Base-by-base conservation (phyloP, 345 rosid species). In the Adansonia digitata region DNA sequence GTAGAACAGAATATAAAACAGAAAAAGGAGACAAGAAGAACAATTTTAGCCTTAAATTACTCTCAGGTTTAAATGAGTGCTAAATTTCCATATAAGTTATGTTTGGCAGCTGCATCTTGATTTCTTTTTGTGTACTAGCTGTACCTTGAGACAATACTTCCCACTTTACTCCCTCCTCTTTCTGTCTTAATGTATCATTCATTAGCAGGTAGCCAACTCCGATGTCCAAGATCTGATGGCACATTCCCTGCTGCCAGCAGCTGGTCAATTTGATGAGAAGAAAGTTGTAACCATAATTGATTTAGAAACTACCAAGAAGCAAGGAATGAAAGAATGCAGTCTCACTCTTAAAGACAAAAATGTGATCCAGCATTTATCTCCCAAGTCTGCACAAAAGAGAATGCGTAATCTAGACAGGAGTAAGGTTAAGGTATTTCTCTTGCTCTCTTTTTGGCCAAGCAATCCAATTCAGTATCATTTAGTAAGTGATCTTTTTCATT, bases 241-340 rank as follows among this genome's bases (percentile, higher is more conserved):
- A 10, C 43, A 69, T 31, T 5, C 59, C 59, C 43, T 49, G 73
- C 34, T 14, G 4, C 29, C 43, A 42, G 82, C 59, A 66, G 59
- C 78, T 76, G 80, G 69, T 70, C 59, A 13, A 56, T 48, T 77
- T 43, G 78, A 24, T 67, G 71, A 71, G 77, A 71, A 69, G 73
- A 59, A 74, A 63, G 10, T 37, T 29, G 40, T 45, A 37, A 67
- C 59, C 59, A 17, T 24, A 27, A 27, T 39, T 73, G 51, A 74
- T 51, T 35, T 53, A 46, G 29, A 73, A 69, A 45, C 51, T 73
- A 10, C 52, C 24, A 12, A 45, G 77, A 62, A 37, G 20, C 78
- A 15, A 57, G 76, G 73, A 80, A 51, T 39, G 7, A 74, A 55
- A 72, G 83, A 72, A 42, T 49, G 14, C 24, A 62, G 14, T 55